These are phyloP conservation scores for Flaveria bidentis DNA, from an alignment of 129 eudicot genomes.

Conservation along the genomic window DNA sequence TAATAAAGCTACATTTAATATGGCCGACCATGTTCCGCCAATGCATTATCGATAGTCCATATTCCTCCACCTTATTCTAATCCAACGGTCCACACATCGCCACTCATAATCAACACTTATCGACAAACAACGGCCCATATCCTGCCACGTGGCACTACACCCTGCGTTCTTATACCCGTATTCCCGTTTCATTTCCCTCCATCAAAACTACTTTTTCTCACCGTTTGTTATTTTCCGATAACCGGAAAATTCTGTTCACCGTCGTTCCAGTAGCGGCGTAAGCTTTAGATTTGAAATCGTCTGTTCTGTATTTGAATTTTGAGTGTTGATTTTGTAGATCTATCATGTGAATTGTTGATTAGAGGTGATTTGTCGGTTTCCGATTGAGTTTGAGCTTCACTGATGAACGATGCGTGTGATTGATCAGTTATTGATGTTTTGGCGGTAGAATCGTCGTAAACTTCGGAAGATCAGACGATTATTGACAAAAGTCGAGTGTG, in stretches of 20 bases:
- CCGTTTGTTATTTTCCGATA: background rate
- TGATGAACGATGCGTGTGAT: background rate
- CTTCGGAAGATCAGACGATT: background rate
- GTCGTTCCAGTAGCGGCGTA: background rate
- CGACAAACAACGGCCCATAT: conserved; percentile 45
- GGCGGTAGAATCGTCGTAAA: background rate
- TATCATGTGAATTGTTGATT: too few relatives aligned
- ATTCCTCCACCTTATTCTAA: conserved; percentile 41
- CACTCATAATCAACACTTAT: conserved; percentile 38
- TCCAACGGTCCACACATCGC: conserved; percentile 34
- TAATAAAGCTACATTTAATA: background rate
- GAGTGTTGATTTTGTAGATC: too few relatives aligned
- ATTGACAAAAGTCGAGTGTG: background rate
- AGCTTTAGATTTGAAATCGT: too few relatives aligned
- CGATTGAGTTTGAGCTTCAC: background rate
- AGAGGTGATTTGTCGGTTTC: background rate
- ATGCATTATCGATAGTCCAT: conserved; percentile 37
- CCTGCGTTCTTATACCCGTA: conserved; percentile 44
- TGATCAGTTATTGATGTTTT: background rate
- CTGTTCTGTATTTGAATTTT: too few relatives aligned
- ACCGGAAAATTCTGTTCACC: background rate
- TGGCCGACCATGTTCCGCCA: conserved; percentile 43
- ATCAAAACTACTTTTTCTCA: background rate
- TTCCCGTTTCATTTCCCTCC: conserved; percentile 33
- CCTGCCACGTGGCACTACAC: conserved; percentile 44